Evolutionary conservation across 176 grass and related monocot species (phyloP), one percentile per base, ranked within the genome.

Genomic region (Eleusine coracana): DNA sequence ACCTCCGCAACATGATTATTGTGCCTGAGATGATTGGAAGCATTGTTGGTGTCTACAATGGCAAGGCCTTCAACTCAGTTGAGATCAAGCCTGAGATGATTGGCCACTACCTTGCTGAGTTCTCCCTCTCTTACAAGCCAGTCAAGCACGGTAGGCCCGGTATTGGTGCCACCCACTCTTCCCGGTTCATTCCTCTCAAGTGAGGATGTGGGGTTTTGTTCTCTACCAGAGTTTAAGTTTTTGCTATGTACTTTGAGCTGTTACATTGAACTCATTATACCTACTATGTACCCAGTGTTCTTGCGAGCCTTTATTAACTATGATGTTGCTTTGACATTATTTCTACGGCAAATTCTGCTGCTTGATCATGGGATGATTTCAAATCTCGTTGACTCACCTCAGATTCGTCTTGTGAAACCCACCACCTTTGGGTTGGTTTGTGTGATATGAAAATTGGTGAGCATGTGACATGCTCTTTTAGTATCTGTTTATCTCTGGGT

Each of bases 81-180:
- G 92, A 94, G 80, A 94, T 94, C 67, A 94, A 82, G 84, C 92
- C 89, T 3, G 89, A 94, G 74, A 94, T 94, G 92, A 94, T 94
- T 44, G 92, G 92, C 21, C 92, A 94, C 78, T 94, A 94, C 84
- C 80, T 94, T 0, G 92, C 89, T 0, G 92, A 94, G 44, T 92
- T 92, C 75, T 94, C 92, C 27, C 87, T 94, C 78, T 87, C 85
- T 5, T 94, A 94, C 78, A 94, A 94, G 82, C 89, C 92, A n/a
- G 89, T 94, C 39, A 94, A 94, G 89, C 92, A 94, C 17, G 89
- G 92, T 10, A 94, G 92, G 87, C 84, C 92, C 0, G 92, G 92
- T 89, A 94, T 94, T 7, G 92, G 89, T 85, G 92, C 92, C 17
- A 94, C 92, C 21, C 89, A 94, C 87, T 94, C 92, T 0, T 94